Evolutionary conservation across 352 stramenopile genomes (phyloP).

Genomic region (Thalassiosira allenii): DNA sequence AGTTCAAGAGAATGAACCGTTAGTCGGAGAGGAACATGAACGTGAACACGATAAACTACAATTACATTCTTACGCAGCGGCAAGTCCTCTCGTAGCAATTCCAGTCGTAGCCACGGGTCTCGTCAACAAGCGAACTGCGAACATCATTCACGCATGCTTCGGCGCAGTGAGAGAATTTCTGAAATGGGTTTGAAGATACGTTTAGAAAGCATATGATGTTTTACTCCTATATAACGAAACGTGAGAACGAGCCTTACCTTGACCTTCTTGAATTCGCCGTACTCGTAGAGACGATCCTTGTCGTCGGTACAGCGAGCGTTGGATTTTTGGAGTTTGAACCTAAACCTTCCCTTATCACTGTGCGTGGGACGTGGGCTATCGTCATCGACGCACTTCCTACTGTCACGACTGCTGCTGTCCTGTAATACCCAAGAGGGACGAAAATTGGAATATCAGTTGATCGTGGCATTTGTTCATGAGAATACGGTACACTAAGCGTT

Average conservation of each 20-base stretch:
- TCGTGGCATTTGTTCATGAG: too few relatives aligned
- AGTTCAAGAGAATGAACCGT: too few relatives aligned
- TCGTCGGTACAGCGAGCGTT: not conserved
- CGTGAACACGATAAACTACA: not conserved
- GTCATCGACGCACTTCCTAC: not conserved
- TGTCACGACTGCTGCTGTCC: not conserved
- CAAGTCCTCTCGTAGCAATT: not conserved
- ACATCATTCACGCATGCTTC: constrained; percentile 1
- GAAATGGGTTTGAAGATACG: not conserved
- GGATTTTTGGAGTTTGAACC: not conserved
- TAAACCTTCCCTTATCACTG: not conserved
- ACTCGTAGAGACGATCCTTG: not conserved
- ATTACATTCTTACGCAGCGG: constrained; percentile 1
- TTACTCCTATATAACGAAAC: not conserved
- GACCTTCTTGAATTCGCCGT: not conserved
- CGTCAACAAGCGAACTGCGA: not conserved
- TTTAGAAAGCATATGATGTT: not conserved
- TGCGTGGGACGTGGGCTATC: not conserved
- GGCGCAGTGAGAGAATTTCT: not conserved
- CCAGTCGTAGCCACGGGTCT: not conserved
- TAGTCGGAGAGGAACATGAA: not conserved
- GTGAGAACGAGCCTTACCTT: not conserved
- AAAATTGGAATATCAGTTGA: too few relatives aligned
- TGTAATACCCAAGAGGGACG: not conserved
- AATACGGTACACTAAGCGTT: too few relatives aligned